Base-by-base conservation (phyloP, 2,329 filamentous ascomycete species). In the Nemania serpens region DNA sequence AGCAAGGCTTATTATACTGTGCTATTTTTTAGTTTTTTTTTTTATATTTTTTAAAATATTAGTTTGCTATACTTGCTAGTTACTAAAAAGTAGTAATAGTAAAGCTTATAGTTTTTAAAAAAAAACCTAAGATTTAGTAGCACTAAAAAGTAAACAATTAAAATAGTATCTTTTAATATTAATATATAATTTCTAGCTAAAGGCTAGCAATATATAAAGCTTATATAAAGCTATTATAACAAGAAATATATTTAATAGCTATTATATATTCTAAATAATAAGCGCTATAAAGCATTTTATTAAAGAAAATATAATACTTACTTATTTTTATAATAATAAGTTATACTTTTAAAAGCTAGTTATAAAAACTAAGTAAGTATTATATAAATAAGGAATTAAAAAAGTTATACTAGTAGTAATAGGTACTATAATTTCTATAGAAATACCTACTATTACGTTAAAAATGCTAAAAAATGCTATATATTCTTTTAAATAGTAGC, bases 21-120 rank as follows among this genome's bases (percentile, higher is more conserved):
- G 51, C 37, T 55, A 47, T 56, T 57, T 63, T 66, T 56, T 54
- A 45, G 39, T 66, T 64, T 64, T 66, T 56, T n/a, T 56, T 56
- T 66, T 58, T 66, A 62, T 1, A 57, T 66, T 66, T 51, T 58
- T 55, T 53, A 64, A 54, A 34, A 50, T 50, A 25, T 55, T 61
- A 56, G 62, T 66, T 58, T 56, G 57, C 55, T 42, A 50, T 56
- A 64, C 51, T 52, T 13, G 20, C 33, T 47, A 42, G 2, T 15
- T 11, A 13, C 7, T 11, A 4, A 17, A 52, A 43, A 17, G 17
- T 13, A 2, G 3, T 37, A 17, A 42, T 25, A 47, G 17, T 55
- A 29, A 17, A 50, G 29, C 47, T 43, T 57, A 51, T 15, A 51
- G 12, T 9, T 37, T 33, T 36, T 50, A 65, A 59, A 53, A 65